Evolutionary conservation across 2,329 filamentous ascomycete genomes (phyloP), one percentile per base, ranked within the genome.

Genomic region (Penicillium oxalicum): DNA sequence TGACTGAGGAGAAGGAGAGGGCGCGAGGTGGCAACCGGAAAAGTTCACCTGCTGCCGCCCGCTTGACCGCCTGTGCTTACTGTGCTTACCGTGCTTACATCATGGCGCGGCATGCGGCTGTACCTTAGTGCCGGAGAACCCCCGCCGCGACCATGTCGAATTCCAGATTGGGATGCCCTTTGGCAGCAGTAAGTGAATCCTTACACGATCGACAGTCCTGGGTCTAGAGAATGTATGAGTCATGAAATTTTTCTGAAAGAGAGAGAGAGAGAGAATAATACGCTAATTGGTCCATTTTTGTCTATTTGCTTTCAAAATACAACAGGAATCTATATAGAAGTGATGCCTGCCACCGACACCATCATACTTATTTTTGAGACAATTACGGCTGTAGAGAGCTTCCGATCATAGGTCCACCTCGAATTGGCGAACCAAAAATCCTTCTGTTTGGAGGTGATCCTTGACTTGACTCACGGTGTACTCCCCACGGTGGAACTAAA

Each of bases 381-480:
- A 36, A 33, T 37, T 2, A 12, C 26, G 11, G 29, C 29, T 4
- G 7, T n/a, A 26, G 9, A 38, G 28, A 4, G 8, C 33, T 8
- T 28, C 1, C n/a, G 2, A 18, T 55, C 34, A 60, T 4, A 59
- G 50, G 9, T 54, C 49, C 43, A 42, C 66, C 74, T 96, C 91
- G 62, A 86, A 89, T 49, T 83, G 80, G 54, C 93, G 79, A n/a
- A 96, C 86, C 49, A 88, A 68, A 49, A 95, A 75, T 0, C 88
- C 88, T 62, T 83, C 81, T 33, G 78, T 75, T 25, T 77, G 76
- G 50, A 98, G 70, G 63, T 87, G 80, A 50, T 94, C 86, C 72
- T 98, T 98, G 41, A 98, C 93, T 63, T 97, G 84, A 68, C 83
- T 84, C 12, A 98, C 91, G 0, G 91, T 95, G 70, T 91, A 98